Evolutionary conservation across 1,284 basidiomycete genomes (phyloP).

Genomic region (Ustilago cynodontis): DNA sequence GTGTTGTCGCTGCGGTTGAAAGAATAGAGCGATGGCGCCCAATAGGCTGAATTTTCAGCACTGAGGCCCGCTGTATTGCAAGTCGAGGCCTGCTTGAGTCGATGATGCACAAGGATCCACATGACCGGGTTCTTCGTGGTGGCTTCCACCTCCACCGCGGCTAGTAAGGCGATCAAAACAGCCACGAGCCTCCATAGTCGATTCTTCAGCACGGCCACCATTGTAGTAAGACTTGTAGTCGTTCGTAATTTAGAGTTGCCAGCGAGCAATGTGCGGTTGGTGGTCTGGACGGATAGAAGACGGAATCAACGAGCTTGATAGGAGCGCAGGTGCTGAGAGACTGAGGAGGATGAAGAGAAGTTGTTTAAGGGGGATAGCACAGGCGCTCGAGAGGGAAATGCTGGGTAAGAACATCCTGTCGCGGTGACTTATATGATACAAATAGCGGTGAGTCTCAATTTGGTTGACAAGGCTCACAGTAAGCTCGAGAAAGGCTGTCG

Average conservation of each 20-base stretch:
- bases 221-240: not conserved
- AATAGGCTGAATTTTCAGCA: slow-evolving; percentile 72
- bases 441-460: not conserved
- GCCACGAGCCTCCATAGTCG: not conserved
- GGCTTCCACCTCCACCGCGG: slow-evolving; percentile 10
- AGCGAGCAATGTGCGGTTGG: not conserved
- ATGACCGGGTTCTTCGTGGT: slow-evolving; percentile 21
- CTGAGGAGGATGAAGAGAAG: not conserved
- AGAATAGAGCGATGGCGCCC: slow-evolving; percentile 72
- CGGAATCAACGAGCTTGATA: not conserved
- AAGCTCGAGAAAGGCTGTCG: not conserved
- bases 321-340: not conserved
- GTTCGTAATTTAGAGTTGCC: not conserved
- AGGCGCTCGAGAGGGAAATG: not conserved
- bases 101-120: slow-evolving; percentile 50
- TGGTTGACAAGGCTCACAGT: not conserved
- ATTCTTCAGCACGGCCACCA: not conserved
- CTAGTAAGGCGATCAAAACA: slow-evolving; percentile 16
- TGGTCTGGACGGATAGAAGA: not conserved
- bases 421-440: not conserved
- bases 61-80: slow-evolving; percentile 71
- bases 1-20: slow-evolving; percentile 43
- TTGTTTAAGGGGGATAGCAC: not conserved
- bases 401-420: not conserved
- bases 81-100: slow-evolving; percentile 61